Evolutionary conservation across 768 basidiomycete species (phyloP).

Genomic region (Xerocomellus amylosporus): DNA sequence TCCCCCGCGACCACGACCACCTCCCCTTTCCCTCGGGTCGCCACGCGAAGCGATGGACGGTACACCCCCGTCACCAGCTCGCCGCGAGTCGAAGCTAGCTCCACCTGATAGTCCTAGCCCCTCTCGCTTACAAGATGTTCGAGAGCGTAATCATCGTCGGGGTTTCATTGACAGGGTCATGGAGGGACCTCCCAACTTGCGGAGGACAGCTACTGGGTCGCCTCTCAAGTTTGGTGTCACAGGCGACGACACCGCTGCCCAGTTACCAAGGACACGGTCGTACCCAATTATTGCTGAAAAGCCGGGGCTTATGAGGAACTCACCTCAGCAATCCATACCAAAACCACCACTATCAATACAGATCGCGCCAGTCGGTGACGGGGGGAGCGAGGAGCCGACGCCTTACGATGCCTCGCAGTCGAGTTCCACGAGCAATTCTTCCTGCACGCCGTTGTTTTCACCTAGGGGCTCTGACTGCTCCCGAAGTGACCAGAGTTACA

Average conservation of each 20-base stretch:
- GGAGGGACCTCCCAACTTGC: constrained; percentile 33
- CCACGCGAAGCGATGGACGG: constrained; percentile 10
- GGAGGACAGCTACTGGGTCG: constrained; percentile 50
- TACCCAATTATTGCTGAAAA: constrained; percentile 28
- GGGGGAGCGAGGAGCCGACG: constrained; percentile 40
- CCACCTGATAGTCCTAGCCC: constrained; percentile 10
- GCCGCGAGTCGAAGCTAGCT: constrained; percentile 9
- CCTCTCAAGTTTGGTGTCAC: constrained; percentile 30
- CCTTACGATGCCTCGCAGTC: constrained; percentile 46
- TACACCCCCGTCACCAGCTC: constrained; percentile 7
- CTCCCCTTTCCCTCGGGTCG: constrained; percentile 24
- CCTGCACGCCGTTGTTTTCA: constrained; percentile 42
- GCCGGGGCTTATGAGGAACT: constrained; percentile 7
- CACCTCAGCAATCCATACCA: background rate
- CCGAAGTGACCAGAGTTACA: constrained; percentile 45
- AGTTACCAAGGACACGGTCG: constrained; percentile 36
- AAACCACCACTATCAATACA: constrained; percentile 17
- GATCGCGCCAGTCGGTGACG: constrained; percentile 10
- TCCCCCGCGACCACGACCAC: background rate
- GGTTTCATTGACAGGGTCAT: constrained; percentile 50
- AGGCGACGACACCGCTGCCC: constrained; percentile 22
- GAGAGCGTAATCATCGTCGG: constrained; percentile 51
- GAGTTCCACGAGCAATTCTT: constrained; percentile 45
- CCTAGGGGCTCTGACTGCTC: constrained; percentile 34
- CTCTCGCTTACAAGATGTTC: constrained; percentile 11